These are phyloP conservation scores for Clonostachys chloroleuca DNA, from an alignment of 2,329 filamentous ascomycete species.

Conservation along the genomic window DNA sequence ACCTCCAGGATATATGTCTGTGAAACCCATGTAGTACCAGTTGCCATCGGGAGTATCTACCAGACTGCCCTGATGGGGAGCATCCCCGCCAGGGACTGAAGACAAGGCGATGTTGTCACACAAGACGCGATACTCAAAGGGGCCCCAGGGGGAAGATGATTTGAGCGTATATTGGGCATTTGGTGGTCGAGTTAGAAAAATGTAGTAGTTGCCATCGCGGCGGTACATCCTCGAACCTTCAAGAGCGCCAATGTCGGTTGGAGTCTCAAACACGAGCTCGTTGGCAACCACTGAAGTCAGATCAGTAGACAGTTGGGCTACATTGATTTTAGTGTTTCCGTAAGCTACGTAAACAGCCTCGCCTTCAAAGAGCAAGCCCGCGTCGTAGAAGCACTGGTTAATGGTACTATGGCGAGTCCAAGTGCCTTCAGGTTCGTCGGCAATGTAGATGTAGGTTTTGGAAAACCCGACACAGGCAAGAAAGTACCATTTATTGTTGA, in stretches of 20 bases:
- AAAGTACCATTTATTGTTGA: conserved; percentile 46
- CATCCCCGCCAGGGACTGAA: conserved; percentile 35
- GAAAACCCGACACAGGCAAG: conserved; percentile 45
- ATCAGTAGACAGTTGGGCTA: conserved; percentile 44
- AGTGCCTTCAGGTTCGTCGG: conserved; percentile 27
- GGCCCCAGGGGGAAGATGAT: conserved; percentile 38
- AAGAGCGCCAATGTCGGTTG: conserved; percentile 24
- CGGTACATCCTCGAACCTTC: conserved; percentile 54
- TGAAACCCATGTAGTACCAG: conserved; percentile 55
- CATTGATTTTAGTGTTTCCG: conserved; percentile 38
- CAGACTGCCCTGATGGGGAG: conserved; percentile 49
- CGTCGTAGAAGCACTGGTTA: conserved; percentile 49
- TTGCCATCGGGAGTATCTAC: conserved; percentile 41
- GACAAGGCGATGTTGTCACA: conserved; percentile 18
- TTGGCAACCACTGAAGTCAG: conserved; percentile 36
- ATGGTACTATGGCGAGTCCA: conserved; percentile 30
- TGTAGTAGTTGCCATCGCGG: conserved; percentile 47
- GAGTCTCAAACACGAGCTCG: conserved; percentile 17
- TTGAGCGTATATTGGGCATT: conserved; percentile 41
- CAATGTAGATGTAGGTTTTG: conserved; percentile 47
- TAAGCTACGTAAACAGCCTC: conserved; percentile 54
- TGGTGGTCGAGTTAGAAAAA: conserved; percentile 40
- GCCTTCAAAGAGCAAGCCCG: conserved; percentile 47
- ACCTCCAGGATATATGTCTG: conserved; percentile 47
- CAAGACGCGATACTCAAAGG: conserved; percentile 39